phyloP scores from a whole-genome alignment of 2,329 filamentous ascomycete species.

The Hypoxylon sp. region DNA sequence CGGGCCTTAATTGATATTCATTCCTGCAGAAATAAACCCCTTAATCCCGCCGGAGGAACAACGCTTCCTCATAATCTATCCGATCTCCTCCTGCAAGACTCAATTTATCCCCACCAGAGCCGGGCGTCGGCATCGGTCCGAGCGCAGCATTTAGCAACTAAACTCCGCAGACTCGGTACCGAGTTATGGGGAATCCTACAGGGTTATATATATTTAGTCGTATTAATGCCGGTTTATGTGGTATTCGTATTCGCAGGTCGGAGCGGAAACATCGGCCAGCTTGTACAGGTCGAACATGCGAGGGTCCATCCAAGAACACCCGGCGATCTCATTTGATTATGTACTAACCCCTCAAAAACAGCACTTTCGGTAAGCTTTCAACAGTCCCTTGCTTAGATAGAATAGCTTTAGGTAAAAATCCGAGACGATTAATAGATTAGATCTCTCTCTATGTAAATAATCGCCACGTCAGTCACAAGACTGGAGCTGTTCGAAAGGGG shows the following conservation, averaged over 20 bases:
- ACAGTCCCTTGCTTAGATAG: constrained; percentile 12
- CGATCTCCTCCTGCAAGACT: not conserved
- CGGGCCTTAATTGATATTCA: not conserved
- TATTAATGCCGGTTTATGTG: not conserved
- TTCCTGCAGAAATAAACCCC: not conserved
- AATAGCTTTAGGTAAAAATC: not conserved
- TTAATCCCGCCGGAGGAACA: not conserved
- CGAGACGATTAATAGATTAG: not conserved
- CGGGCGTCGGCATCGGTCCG: constrained; percentile 8
- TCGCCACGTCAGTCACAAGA: constrained; percentile 41
- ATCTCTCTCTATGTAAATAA: constrained; percentile 15
- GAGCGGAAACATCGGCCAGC: not conserved
- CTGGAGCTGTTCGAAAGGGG: constrained; percentile 17
- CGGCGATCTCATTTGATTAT: not conserved
- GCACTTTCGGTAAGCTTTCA: not conserved
- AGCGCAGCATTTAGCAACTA: constrained; percentile 1
- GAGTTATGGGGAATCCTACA: not conserved
- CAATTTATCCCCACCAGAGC: not conserved
- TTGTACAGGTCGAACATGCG: not conserved
- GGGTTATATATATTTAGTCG: not conserved
- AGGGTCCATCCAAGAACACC: not conserved
- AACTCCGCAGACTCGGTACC: constrained; percentile 4
- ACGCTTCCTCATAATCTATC: constrained; percentile 4
- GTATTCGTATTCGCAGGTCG: not conserved
- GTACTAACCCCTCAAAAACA: not conserved